Percentiles rank a stretch among this genome's conserved stretches.
These are phyloP conservation scores for Lasiodiplodia gonubiensis DNA, from an alignment of 2,329 filamentous ascomycete species.

Conservation along the genomic window DNA sequence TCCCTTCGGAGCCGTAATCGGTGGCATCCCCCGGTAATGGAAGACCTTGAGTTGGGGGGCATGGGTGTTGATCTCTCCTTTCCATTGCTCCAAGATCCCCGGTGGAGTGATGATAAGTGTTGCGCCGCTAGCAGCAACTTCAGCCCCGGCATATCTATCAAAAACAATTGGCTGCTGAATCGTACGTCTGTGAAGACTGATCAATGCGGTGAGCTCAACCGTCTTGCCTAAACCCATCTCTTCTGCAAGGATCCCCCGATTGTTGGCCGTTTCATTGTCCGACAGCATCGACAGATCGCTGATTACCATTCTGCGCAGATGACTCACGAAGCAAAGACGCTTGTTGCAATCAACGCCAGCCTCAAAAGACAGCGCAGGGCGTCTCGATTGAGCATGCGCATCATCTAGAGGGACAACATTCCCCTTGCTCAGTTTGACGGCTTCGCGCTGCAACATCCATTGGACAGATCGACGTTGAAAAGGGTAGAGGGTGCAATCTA, in stretches of 20 bases:
- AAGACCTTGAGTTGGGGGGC: conserved; percentile 62
- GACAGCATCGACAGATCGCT: conserved; percentile 55
- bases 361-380: conserved; percentile 54
- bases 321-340: conserved; percentile 61
- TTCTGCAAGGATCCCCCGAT: conserved; percentile 73
- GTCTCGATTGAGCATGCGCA: conserved; percentile 11
- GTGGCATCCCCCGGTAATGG: conserved; percentile 61
- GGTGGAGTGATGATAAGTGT: conserved; percentile 68
- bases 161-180: conserved; percentile 34
- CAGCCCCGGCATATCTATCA: conserved; percentile 50
- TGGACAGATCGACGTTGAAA: conserved; percentile 74
- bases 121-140: conserved; percentile 59
- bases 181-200: conserved; percentile 65
- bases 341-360: conserved; percentile 54
- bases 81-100: conserved; percentile 68
- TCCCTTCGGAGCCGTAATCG: conserved; percentile 36
- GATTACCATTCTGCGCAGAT: conserved; percentile 66
- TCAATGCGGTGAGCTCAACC: conserved; percentile 73
- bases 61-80: conserved; percentile 63
- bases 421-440: conserved; percentile 54
- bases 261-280: conserved; percentile 48
- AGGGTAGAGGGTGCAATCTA: conserved; percentile 63
- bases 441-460: conserved; percentile 73
- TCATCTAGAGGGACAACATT: conserved; percentile 6
- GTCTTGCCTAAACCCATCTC: conserved; percentile 88